Evolutionary conservation across 352 stramenopile genomes (phyloP).

Genomic region (Peronospora destructor): DNA sequence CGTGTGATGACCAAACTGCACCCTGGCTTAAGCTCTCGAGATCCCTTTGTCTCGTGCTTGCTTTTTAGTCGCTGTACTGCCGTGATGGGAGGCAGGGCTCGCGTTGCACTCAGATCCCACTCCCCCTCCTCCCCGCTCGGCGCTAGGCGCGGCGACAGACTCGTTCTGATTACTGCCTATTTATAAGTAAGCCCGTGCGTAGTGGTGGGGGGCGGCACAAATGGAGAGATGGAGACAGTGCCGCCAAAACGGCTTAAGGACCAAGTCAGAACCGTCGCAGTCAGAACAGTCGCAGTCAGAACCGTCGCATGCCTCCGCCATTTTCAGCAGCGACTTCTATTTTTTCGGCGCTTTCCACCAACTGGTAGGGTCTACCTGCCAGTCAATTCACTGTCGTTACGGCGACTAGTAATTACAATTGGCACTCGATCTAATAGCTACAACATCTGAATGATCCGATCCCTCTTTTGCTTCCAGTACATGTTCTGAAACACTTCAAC

Average conservation of each 20-base stretch:
- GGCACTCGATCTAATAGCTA: too few species aligned
- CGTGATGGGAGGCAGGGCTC: slow-evolving; percentile 22
- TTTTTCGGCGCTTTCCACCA: neutral
- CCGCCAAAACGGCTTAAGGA: slow-evolving; percentile 11
- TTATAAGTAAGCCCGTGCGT: slow-evolving; percentile 16
- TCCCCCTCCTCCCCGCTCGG: slow-evolving; percentile 15
- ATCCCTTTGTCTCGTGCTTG: slow-evolving; percentile 7
- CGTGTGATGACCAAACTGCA: slow-evolving; percentile 3
- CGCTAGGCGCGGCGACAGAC: slow-evolving; percentile 10
- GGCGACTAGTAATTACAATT: neutral
- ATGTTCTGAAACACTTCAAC: neutral
- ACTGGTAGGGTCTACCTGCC: too few species aligned
- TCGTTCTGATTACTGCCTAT: slow-evolving; percentile 31
- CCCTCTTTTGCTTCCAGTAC: neutral
- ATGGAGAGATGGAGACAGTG: neutral
- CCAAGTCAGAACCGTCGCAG: neutral
- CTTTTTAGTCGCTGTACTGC: slow-evolving; percentile 2
- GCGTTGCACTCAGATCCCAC: slow-evolving; percentile 17
- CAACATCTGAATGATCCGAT: neutral
- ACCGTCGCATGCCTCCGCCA: neutral
- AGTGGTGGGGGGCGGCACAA: neutral
- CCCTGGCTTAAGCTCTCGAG: slow-evolving; percentile 3
- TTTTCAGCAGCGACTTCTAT: slow-evolving; percentile 9
- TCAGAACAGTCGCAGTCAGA: neutral
- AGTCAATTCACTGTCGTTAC: neutral